Percentiles rank a stretch among this genome's conserved stretches.
These are phyloP conservation scores for Pisolithus marmoratus DNA, from an alignment of 768 basidiomycete species.

Conservation along the genomic window DNA sequence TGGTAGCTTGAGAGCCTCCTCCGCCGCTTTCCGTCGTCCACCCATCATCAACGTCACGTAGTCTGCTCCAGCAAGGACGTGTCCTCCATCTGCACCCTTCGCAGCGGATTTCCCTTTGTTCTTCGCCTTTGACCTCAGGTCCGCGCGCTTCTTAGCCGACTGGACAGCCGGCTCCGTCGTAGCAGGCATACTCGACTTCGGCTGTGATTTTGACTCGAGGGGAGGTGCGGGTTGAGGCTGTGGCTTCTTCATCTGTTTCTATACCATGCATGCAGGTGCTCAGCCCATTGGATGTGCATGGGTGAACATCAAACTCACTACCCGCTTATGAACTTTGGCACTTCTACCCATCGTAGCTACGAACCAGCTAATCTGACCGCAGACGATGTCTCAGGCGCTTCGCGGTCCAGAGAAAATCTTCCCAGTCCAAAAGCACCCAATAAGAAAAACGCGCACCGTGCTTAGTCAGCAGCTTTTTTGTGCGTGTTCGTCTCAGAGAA, in stretches of 20 bases:
- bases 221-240: slow-evolving; percentile 4
- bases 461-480: too few species aligned
- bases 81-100: slow-evolving; percentile 22
- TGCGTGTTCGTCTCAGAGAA: too few species aligned
- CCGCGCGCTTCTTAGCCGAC: slow-evolving; percentile 24
- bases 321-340: slow-evolving; percentile 31
- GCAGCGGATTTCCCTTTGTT: slow-evolving; percentile 9
- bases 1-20: slow-evolving; percentile 58
- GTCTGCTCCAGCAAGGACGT: slow-evolving; percentile 67
- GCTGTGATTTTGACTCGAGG: neutral
- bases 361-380: too few species aligned
- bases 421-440: too few species aligned
- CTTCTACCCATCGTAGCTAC: slow-evolving; percentile 27
- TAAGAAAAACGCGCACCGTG: too few species aligned
- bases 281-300: neutral
- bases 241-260: slow-evolving; percentile 14
- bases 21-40: slow-evolving; percentile 56
- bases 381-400: too few species aligned
- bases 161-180: slow-evolving; percentile 4
- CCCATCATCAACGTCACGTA: slow-evolving; percentile 72
- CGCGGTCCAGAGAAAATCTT: too few species aligned
- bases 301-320: slow-evolving; percentile 17
- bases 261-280: slow-evolving; percentile 10
- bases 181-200: neutral
- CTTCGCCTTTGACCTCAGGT: slow-evolving; percentile 19